Evolutionary conservation across 257 asterid species (phyloP).

Genomic region (Osmanthus fragrans): DNA sequence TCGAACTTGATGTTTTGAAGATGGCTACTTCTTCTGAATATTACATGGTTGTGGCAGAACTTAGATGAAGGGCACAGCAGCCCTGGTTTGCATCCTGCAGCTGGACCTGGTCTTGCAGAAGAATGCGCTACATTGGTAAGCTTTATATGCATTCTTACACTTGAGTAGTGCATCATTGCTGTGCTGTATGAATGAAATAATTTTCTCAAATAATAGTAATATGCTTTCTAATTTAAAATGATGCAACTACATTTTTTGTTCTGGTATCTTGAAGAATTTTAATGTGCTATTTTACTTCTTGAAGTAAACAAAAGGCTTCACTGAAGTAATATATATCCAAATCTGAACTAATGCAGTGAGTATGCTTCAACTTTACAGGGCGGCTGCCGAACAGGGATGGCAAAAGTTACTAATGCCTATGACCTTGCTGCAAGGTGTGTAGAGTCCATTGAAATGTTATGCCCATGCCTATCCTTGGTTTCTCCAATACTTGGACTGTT

Average conservation of each 20-base stretch:
- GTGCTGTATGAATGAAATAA: background rate
- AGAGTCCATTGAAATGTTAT: background rate
- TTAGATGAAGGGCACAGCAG: slow-evolving; percentile 97
- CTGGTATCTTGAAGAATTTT: background rate
- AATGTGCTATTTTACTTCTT: slow-evolving; percentile 2
- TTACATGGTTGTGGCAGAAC: slow-evolving; percentile 49
- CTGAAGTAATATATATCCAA: background rate
- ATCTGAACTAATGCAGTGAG: background rate
- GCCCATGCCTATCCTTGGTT: background rate
- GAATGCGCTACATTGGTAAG: slow-evolving; percentile 54
- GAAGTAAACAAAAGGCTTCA: background rate
- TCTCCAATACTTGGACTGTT: background rate
- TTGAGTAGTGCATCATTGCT: background rate
- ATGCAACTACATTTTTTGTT: background rate
- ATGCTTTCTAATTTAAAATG: background rate
- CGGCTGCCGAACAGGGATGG: slow-evolving; percentile 99
- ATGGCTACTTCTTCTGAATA: slow-evolving; percentile 19
- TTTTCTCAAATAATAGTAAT: background rate
- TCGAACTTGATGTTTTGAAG: slow-evolving; percentile 9
- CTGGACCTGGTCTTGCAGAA: slow-evolving; percentile 97
- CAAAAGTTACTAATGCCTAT: slow-evolving; percentile 64
- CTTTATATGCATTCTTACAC: background rate
- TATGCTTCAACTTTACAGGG: slow-evolving; percentile 50
- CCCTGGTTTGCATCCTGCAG: slow-evolving; percentile 96
- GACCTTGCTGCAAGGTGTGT: slow-evolving; percentile 6